Evolutionary conservation across 768 basidiomycete genomes (phyloP).

Genomic region (Panellus pusillus): DNA sequence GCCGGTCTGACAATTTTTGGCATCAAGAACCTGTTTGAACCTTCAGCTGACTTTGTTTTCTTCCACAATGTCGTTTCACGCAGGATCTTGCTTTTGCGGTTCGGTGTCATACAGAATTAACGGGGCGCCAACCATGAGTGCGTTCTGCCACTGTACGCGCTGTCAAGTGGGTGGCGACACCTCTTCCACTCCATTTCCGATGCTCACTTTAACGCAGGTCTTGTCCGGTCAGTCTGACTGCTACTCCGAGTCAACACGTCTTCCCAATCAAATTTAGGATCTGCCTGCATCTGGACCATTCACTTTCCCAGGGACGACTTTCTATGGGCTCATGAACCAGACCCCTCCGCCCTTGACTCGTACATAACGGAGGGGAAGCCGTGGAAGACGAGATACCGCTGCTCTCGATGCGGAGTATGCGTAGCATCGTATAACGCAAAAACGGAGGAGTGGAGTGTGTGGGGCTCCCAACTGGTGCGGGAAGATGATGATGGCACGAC

Average conservation of each 20-base stretch:
- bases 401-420: conserved; percentile 57
- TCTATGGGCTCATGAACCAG: conserved; percentile 53
- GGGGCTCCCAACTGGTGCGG: conserved; percentile 56
- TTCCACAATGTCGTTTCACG: conserved; percentile 23
- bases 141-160: conserved; percentile 70
- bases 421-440: conserved; percentile 55
- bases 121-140: conserved; percentile 52
- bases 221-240: conserved; percentile 37
- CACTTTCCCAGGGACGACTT: conserved; percentile 55
- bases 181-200: too few relatives aligned
- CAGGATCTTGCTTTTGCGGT: conserved; percentile 64
- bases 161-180: conserved; percentile 46
- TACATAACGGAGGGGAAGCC: conserved; percentile 52
- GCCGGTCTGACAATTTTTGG: background rate
- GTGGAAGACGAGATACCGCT: conserved; percentile 64
- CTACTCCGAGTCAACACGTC: too few relatives aligned
- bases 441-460: conserved; percentile 52
- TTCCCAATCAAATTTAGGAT: conserved; percentile 35
- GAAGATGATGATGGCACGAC: conserved; percentile 51
- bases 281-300: conserved; percentile 62
- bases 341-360: conserved; percentile 39
- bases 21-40: too few relatives aligned
- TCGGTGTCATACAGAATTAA: conserved; percentile 45
- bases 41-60: background rate
- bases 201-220: too few relatives aligned